Percentiles rank a stretch among this genome's conserved stretches.
phyloP scores from a whole-genome alignment of 495 filamentous ascomycete species.

The Usnea hakonensis region DNA sequence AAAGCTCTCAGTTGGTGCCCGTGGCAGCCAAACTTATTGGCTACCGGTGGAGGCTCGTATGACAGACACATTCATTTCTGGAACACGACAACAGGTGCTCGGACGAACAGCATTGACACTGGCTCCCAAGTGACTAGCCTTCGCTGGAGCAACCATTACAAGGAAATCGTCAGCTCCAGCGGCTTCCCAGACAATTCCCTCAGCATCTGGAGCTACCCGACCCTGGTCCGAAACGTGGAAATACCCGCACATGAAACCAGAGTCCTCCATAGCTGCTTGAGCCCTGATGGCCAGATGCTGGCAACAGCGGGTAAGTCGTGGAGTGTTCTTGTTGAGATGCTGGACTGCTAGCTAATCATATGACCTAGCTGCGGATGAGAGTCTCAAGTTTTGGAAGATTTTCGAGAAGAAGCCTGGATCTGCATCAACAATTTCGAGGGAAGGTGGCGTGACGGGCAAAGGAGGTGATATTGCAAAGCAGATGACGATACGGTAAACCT shows the following conservation, averaged over 20 bases:
- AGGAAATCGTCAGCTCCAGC: constrained; percentile 93
- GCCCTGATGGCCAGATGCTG: constrained; percentile 94
- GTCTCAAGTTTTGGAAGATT: constrained; percentile 99
- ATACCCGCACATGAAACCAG: constrained; percentile 98
- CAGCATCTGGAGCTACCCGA: constrained; percentile 98
- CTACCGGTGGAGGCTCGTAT: constrained; percentile 92
- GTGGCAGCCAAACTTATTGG: constrained; percentile 94
- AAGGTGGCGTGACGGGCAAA: constrained; percentile 52
- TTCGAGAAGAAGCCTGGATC: constrained; percentile 93
- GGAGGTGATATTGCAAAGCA: constrained; percentile 75
- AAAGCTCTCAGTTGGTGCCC: constrained; percentile 99
- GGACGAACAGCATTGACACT: constrained; percentile 97
- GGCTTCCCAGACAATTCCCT: constrained; percentile 98
- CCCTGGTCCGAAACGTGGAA: constrained; percentile 91
- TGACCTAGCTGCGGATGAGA: constrained; percentile 72
- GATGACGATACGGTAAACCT: constrained; percentile 81
- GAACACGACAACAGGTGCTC: constrained; percentile 95
- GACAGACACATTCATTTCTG: constrained; percentile 99
- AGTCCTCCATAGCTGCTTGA: constrained; percentile 88
- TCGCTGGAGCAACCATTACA: constrained; percentile 91
- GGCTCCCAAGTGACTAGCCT: constrained; percentile 94
- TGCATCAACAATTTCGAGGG: constrained; percentile 46
- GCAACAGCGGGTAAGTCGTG: constrained; percentile 65
- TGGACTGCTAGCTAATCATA: constrained; percentile 17
- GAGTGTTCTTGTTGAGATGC: not conserved